Evolutionary conservation across 2,329 filamentous ascomycete species (phyloP).

Genomic region (Penicillium fuscoglaucum): DNA sequence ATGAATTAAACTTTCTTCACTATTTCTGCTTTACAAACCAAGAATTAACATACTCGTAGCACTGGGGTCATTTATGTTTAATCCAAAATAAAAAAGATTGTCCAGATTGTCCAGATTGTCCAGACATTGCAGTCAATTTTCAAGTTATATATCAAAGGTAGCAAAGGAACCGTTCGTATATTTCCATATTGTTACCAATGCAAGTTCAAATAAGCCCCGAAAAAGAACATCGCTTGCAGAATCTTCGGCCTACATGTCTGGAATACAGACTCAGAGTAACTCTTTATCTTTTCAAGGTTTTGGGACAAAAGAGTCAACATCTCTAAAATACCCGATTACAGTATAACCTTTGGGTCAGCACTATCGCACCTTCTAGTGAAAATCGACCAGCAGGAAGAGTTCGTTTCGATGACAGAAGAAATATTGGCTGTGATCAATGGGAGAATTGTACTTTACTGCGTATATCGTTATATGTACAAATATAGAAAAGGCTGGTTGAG

Average conservation of each 20-base stretch:
- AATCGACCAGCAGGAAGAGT: not conserved
- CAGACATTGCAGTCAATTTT: not conserved
- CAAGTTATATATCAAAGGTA: not conserved
- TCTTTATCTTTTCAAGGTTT: not conserved
- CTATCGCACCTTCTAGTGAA: not conserved
- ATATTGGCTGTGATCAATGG: not conserved
- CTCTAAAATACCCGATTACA: not conserved
- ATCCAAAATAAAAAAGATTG: not conserved
- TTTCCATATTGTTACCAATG: not conserved
- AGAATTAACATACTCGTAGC: not conserved
- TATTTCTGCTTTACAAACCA: slow-evolving; percentile 48
- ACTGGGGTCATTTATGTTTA: not conserved
- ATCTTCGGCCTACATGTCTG: not conserved
- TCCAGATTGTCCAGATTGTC: no score
- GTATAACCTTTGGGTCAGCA: not conserved
- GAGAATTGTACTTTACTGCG: not conserved
- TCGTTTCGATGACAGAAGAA: not conserved
- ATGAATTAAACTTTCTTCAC: not conserved
- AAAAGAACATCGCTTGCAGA: not conserved
- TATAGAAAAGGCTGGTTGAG: not conserved
- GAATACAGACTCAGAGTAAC: not conserved
- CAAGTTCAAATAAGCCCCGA: not conserved
- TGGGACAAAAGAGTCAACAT: not conserved
- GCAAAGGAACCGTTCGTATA: not conserved
- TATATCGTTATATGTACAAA: not conserved